Evolutionary conservation across 805 yeast genomes (phyloP), one percentile per base, ranked within the genome.

Genomic region (Jamesozyma spencerorum): DNA sequence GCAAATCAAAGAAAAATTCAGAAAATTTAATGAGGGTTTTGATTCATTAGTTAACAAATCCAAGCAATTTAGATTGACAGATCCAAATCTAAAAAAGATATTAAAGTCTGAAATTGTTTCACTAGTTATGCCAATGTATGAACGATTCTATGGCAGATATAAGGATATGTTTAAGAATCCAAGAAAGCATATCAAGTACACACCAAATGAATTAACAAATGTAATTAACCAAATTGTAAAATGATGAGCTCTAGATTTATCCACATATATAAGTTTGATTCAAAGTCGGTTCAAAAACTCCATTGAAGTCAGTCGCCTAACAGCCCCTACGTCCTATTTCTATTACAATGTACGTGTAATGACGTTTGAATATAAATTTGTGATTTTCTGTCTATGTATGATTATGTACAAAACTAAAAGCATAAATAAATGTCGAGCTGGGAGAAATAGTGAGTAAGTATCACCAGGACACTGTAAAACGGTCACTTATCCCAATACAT

Each of bases 121-220:
- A 28, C 76, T 86, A 49, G 79, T 92, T 38, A 70, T 78, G 43
- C 95, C 95, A 12, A 74, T 90, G 40, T 90, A 90, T 63, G 79
- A 81, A 54, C 77, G 92, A 53, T 82, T 90, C 57, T 81, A 85
- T 60, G 86, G 83, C 50, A 83, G 84, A 58, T 62, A 62, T 44
- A 55, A 58, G 31, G 62, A 56, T 30, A 47, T 58, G 3, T 62
- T 62, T 41, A 62, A 61, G 39, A 59, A 62, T 43, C 62, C 63
- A 28, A 54, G 63, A 40, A 62, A 62, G 39, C 64, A 62, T 45
- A 57, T 62, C 34, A 60, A 54, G 42, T 62, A 58, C 38, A 54
- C 60, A n/a, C 66, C 62, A 11, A 53, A 45, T 34, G 63, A 55
- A 35, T 40, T 58, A 31, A 57, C 54, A 5, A 42, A 54, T 14